Evolutionary conservation across 805 yeast genomes (phyloP).

Genomic region (Barnettozyma vustinii): DNA sequence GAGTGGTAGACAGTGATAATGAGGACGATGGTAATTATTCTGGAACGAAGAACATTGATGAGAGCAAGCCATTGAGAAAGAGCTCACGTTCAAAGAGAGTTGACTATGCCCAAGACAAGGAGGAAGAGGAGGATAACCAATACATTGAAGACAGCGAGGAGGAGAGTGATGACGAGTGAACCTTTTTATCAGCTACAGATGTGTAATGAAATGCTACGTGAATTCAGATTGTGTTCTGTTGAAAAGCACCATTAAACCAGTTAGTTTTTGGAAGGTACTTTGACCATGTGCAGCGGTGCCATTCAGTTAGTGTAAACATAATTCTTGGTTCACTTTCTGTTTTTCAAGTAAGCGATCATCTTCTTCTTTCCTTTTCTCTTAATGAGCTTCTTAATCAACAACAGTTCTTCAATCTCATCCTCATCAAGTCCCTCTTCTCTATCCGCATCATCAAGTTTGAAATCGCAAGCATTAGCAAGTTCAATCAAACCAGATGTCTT

Average conservation of each 20-base stretch:
- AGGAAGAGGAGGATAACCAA: constrained; percentile 2
- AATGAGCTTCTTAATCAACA: constrained; percentile 54
- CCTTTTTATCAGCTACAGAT: background rate
- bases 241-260: background rate
- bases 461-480: constrained; percentile 35
- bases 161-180: background rate
- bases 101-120: constrained; percentile 27
- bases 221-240: too few species aligned
- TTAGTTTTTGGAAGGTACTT: too few species aligned
- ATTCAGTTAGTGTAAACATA: too few species aligned
- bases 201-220: background rate
- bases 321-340: background rate
- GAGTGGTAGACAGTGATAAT: constrained; percentile 10
- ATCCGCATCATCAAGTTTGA: constrained; percentile 20
- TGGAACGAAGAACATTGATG: background rate
- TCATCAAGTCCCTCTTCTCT: constrained; percentile 3
- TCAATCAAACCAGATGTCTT: constrained; percentile 41
- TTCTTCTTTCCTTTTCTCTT: constrained; percentile 65
- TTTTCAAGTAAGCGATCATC: constrained; percentile 50
- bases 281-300: background rate
- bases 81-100: constrained; percentile 36
- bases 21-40: background rate
- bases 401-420: constrained; percentile 46
- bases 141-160: background rate
- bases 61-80: constrained; percentile 33